Percentiles rank a stretch among this genome's conserved stretches.
Conservation (phyloP, 208 protist species). For the Strigomonas oncopelti region DNA sequence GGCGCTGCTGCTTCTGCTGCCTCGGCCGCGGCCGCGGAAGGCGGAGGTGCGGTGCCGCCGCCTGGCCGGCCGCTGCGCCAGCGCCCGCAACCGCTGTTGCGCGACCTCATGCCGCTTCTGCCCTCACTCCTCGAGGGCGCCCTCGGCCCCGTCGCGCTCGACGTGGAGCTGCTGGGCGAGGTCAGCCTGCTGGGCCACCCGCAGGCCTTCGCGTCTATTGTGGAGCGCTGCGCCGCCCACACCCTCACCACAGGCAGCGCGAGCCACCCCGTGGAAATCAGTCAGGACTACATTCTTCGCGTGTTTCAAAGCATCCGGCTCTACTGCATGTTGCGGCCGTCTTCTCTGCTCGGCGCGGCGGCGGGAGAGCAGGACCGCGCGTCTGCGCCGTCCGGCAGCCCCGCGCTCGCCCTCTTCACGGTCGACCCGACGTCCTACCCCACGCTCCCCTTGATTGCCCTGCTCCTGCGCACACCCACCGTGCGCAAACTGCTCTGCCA, state of each 20-base stretch:
- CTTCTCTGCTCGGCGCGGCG: constrained; percentile 27
- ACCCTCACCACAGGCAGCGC: constrained; percentile 17
- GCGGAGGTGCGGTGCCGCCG: background rate
- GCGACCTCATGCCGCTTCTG: constrained; percentile 45
- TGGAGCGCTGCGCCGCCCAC: constrained; percentile 22
- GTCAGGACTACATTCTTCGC: too few species aligned
- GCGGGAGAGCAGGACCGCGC: too few species aligned
- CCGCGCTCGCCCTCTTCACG: constrained; percentile 38
- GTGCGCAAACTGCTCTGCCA: constrained; percentile 59
- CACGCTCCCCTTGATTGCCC: constrained; percentile 44
- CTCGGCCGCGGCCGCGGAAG: background rate
- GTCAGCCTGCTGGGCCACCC: constrained; percentile 38
- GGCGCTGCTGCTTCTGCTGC: too few species aligned
- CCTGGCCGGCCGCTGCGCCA: background rate
- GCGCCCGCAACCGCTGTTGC: constrained; percentile 6
- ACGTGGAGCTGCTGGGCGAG: constrained; percentile 49
- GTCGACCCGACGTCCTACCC: constrained; percentile 34
- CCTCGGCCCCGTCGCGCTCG: constrained; percentile 58
- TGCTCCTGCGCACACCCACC: constrained; percentile 34
- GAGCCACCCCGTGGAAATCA: constrained; percentile 15
- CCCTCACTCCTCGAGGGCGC: constrained; percentile 37
- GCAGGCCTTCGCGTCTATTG: constrained; percentile 28
- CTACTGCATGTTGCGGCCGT: constrained; percentile 29
- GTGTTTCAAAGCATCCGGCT: constrained; percentile 1
- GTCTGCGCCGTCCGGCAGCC: background rate